phyloP scores from a whole-genome alignment of 176 grass and related monocot genomes.

The Cenchrus fungigraminus region DNA sequence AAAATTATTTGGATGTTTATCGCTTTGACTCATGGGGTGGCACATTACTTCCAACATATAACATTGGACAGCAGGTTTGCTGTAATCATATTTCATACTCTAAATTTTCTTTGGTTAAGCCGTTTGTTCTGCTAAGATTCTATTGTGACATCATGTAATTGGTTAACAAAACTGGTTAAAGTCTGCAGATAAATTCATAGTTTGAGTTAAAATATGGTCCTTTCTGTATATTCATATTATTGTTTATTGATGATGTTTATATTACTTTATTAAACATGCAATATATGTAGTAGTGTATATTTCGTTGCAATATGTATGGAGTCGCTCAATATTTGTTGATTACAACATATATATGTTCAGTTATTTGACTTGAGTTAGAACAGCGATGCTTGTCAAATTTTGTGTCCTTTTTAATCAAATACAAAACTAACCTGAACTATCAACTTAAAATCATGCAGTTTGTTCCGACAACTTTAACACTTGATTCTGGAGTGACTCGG shows the following conservation, averaged over 20 bases:
- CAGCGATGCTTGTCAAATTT: background rate
- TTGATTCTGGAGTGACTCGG: conserved; percentile 92
- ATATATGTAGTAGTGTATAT: conserved; percentile 3
- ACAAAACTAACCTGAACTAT: conserved; percentile 10
- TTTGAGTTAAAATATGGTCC: conserved; percentile 3
- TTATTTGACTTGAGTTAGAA: conserved; percentile 23
- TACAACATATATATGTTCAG: conserved; percentile 1
- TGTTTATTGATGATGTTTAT: background rate
- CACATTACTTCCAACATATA: conserved; percentile 91
- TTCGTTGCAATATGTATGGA: background rate
- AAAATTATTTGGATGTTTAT: conserved; percentile 98
- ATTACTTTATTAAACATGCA: conserved; percentile 22
- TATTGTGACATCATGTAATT: conserved; percentile 3
- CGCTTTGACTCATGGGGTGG: conserved; percentile 95
- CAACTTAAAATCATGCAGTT: conserved; percentile 65
- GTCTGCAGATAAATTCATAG: conserved; percentile 13
- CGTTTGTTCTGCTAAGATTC: conserved; percentile 29
- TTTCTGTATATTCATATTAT: conserved; percentile 2
- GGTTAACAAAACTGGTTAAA: conserved; percentile 25
- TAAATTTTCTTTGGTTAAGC: conserved; percentile 19
- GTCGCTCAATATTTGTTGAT: conserved; percentile 16
- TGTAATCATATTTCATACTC: conserved; percentile 27
- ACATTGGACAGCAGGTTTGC: conserved; percentile 77
- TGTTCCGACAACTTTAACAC: conserved; percentile 85
- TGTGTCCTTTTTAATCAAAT: conserved; percentile 15